Evolutionary conservation across 2,329 filamentous ascomycete genomes (phyloP), one percentile per base, ranked within the genome.

Genomic region (Calonectria leucothoes): DNA sequence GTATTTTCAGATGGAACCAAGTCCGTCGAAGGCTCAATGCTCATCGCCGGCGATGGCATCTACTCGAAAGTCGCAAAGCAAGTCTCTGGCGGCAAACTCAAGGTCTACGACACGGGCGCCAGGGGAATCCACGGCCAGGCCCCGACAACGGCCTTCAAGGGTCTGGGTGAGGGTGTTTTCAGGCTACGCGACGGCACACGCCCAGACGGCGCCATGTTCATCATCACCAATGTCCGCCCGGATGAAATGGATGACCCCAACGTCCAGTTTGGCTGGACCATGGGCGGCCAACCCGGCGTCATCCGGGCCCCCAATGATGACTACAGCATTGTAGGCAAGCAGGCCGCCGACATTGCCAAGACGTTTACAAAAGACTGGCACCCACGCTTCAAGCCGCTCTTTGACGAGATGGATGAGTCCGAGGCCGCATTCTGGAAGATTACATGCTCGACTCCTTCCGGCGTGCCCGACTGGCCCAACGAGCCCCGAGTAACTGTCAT

Each of bases 371-470:
- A 83, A 20, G 80, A 89, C 39, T 93, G 91, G 91, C 86, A 92
- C 78, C 85, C 88, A 15, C 85, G 87, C 3, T 82, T 93, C 57
- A 88, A 85, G 79, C 86, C 90, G 1, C 81, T 93, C 0, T 89
- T 93, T 72, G 89, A 92, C 7, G 77, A 91, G 42, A 92, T 92
- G 89, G 80, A 84, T 6, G 88, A 88, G 69, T 75, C 82, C 0
- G 89, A 93, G 75, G 89, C 91, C 0, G 91, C 91, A 0, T 93
- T 93, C 75, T 93, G 91, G 90, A 93, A 92, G 77, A 92, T 93
- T 61, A 92, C 91, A 2, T 93, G 90, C 75, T 92, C 90, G 0
- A 88, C 86, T 0, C 91, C 91, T 0, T 85, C 85, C 0, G 91
- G 91, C 1, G 89, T 93, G 0, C 91, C 91, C 0, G 85, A 89